Conservation (phyloP, 2,329 filamentous ascomycete genomes). For the Ascocoryne sarcoides region DNA sequence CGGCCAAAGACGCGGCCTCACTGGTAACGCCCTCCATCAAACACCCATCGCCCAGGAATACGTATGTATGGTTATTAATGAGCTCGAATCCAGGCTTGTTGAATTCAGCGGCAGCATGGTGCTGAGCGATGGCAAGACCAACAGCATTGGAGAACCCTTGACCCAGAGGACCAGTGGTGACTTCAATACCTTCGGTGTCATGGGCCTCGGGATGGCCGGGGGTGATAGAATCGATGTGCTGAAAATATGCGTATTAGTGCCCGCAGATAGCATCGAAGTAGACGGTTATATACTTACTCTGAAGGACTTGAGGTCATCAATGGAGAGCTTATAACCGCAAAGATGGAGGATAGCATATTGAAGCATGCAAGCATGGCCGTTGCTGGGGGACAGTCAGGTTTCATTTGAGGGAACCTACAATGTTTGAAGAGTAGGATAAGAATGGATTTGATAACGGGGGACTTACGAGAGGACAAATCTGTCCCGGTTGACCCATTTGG, state of each 20-base stretch:
- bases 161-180: slow-evolving; percentile 94
- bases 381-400: slow-evolving; percentile 45
- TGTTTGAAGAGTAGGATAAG: not conserved
- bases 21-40: slow-evolving; percentile 92
- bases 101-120: slow-evolving; percentile 81
- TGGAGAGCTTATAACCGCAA: slow-evolving; percentile 76
- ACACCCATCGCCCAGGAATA: slow-evolving; percentile 96
- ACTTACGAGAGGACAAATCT: slow-evolving; percentile 98
- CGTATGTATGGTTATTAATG: slow-evolving; percentile 94
- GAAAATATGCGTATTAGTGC: not conserved
- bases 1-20: slow-evolving; percentile 86
- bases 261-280: not conserved
- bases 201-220: slow-evolving; percentile 95
- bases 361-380: slow-evolving; percentile 98
- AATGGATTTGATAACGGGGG: too few species aligned
- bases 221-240: slow-evolving; percentile 62
- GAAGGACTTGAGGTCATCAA: slow-evolving; percentile 95
- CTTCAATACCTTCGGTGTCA: slow-evolving; percentile 94
- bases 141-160: slow-evolving; percentile 97
- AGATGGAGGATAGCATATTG: slow-evolving; percentile 97
- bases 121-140: slow-evolving; percentile 93
- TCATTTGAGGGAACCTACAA: not conserved
- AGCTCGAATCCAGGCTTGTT: slow-evolving; percentile 94
- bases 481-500: slow-evolving; percentile 93
- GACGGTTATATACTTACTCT: slow-evolving; percentile 57